These are phyloP conservation scores for Stachybotrys chlorohalonatus DNA, from an alignment of 2,329 filamentous ascomycete species.

Conservation along the genomic window DNA sequence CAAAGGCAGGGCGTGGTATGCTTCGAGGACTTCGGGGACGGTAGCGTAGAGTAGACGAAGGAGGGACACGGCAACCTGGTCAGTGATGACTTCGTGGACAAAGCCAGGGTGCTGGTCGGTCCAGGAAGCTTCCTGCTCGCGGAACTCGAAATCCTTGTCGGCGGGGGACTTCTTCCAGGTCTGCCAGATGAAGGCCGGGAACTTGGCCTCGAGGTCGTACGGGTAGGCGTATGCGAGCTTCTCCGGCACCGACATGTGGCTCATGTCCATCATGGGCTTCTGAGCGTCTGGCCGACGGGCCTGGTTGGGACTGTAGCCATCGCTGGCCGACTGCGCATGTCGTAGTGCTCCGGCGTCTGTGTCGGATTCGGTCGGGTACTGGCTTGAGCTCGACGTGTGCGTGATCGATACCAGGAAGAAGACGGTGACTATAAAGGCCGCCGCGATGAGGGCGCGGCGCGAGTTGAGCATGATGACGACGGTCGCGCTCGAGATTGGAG, in stretches of 20 bases:
- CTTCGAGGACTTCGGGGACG: constrained; percentile 68
- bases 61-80: constrained; percentile 72
- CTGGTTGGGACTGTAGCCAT: constrained; percentile 1
- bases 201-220: constrained; percentile 80
- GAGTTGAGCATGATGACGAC: constrained; percentile 61
- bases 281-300: constrained; percentile 37
- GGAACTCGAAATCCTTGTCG: constrained; percentile 69
- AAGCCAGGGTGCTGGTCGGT: constrained; percentile 79
- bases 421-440: constrained; percentile 58
- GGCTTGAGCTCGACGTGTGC: constrained; percentile 27
- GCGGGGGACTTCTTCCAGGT: constrained; percentile 89
- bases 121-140: constrained; percentile 84
- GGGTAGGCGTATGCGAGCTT: constrained; percentile 91
- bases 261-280: constrained; percentile 60
- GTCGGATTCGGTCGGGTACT: constrained; percentile 1
- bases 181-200: constrained; percentile 98
- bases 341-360: constrained; percentile 4
- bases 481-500: constrained; percentile 6
- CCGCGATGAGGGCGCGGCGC: constrained; percentile 63
- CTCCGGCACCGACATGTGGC: constrained; percentile 61
- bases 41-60: constrained; percentile 80
- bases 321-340: constrained; percentile 17
- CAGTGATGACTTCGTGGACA: constrained; percentile 94
- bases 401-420: constrained; percentile 61
- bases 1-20: constrained; percentile 63